Conservation (phyloP, 2,329 filamentous ascomycete genomes). For the Penicillium sp. region DNA sequence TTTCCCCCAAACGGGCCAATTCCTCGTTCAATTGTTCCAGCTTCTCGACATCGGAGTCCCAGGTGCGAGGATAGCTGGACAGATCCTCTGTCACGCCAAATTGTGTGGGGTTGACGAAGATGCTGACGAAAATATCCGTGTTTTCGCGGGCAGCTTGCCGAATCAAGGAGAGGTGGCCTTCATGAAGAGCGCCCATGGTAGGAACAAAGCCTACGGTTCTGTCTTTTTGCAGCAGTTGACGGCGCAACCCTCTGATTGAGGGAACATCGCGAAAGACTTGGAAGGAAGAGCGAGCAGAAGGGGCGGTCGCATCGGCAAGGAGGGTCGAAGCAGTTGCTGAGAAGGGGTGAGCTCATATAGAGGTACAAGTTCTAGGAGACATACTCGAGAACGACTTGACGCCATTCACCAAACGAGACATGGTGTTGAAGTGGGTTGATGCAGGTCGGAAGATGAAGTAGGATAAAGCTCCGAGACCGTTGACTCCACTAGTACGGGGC, state of each 20-base stretch:
- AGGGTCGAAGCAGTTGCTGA: conserved; percentile 26
- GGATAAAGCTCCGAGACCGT: conserved; percentile 5
- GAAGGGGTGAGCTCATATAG: conserved; percentile 16
- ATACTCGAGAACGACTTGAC: conserved; percentile 31
- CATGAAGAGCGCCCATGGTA: conserved; percentile 97
- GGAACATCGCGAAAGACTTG: conserved; percentile 73
- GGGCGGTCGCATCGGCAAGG: conserved; percentile 23
- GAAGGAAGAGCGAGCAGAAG: conserved; percentile 29
- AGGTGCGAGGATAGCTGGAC: conserved; percentile 84
- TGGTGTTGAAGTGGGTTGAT: conserved; percentile 15
- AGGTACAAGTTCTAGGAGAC: conserved; percentile 7
- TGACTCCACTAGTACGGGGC: not conserved
- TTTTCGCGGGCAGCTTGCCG: conserved; percentile 81
- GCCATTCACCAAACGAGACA: conserved; percentile 33
- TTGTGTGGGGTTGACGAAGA: conserved; percentile 96
- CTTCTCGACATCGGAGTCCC: conserved; percentile 71
- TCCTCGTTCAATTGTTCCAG: conserved; percentile 70
- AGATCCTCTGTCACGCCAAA: conserved; percentile 90
- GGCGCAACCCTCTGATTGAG: conserved; percentile 69
- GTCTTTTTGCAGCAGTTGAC: conserved; percentile 64
- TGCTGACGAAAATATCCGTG: conserved; percentile 82
- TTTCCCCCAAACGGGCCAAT: conserved; percentile 60
- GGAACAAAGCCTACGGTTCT: conserved; percentile 84
- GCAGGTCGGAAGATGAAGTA: not conserved
- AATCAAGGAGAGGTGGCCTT: conserved; percentile 83